Percentiles rank a stretch among this genome's conserved stretches.
phyloP scores from a whole-genome alignment of 192 early-diverging fungal species.

The Martensiomyces pterosporus region DNA sequence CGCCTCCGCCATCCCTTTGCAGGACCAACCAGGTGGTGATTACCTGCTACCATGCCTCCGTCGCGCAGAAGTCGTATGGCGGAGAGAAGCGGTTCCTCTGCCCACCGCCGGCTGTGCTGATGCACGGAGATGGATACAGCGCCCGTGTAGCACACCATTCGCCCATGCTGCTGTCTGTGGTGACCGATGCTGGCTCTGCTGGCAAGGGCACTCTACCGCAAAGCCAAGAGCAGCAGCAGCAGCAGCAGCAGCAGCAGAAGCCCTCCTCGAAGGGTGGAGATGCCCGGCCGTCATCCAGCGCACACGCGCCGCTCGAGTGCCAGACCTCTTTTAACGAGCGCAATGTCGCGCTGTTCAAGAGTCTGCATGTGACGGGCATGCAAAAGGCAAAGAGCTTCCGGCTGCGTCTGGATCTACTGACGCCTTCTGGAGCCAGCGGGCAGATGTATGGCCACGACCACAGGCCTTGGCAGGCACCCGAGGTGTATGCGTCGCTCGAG shows the following conservation, averaged over 20 bases:
- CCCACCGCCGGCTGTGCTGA: constrained; percentile 68
- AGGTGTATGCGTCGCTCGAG: constrained; percentile 61
- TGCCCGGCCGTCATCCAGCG: constrained; percentile 32
- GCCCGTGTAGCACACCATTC: constrained; percentile 51
- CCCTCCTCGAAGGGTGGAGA: not conserved
- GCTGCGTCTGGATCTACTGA: constrained; percentile 61
- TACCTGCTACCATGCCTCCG: constrained; percentile 72
- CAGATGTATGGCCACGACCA: constrained; percentile 10
- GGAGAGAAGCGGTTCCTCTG: constrained; percentile 83
- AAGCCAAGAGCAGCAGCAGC: not conserved
- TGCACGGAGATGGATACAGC: constrained; percentile 48
- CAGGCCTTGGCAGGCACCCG: constrained; percentile 18
- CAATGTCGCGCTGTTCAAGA: constrained; percentile 64
- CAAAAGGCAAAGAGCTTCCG: constrained; percentile 77
- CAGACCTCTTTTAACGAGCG: constrained; percentile 48
- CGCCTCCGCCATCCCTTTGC: constrained; percentile 18
- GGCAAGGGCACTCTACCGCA: constrained; percentile 26
- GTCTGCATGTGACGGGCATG: constrained; percentile 72
- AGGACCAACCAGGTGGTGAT: constrained; percentile 61
- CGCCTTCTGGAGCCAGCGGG: constrained; percentile 16
- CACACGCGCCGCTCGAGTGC: constrained; percentile 47
- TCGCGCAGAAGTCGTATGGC: constrained; percentile 94
- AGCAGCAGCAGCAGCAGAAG: constrained; percentile 1
- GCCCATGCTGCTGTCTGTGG: constrained; percentile 60
- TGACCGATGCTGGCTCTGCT: constrained; percentile 50